Evolutionary conservation across 2,329 filamentous ascomycete genomes (phyloP), one percentile per base, ranked within the genome.

Genomic region (Boeremia exigua): DNA sequence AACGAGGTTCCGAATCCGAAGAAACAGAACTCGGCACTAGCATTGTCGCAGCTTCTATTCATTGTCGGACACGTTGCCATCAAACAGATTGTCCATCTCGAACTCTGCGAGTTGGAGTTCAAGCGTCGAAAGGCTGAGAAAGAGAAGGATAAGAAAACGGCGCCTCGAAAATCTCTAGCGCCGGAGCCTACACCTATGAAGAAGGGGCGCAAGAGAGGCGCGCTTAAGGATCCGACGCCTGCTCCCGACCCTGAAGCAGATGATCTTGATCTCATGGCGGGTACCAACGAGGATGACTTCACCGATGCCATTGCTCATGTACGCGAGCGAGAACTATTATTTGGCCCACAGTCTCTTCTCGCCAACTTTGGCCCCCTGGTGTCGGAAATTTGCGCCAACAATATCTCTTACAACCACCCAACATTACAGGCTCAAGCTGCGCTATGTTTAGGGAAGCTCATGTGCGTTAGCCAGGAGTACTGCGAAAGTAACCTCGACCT

Each of bases 11-110:
- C 56, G 39, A 60, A 59, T 11, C 47, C 56, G 14, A 69, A 66
- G 48, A 86, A 83, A 68, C 85, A 88, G 28, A 91, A 88, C 64
- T 85, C 88, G 4, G 87, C 91, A 1, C 83, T 92, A 42, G 88
- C 86, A 0, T 81, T 99, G 2, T 96, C 95, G 0, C 95, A 98
- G 69, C 83, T 99, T 2, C 82, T 99, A 0, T 98, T 98, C 72
- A 89, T 96, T 32, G 94, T 98, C 28, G 95, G 95, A 0, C 95
- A 99, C 70, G 90, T 98, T 43, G 95, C 95, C 12, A 95, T 99
- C 72, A 99, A 99, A 79, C 96, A 99, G 73, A 99, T 99, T 66
- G 96, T 99, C 0, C 95, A 99, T 73, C 85, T 99, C 10, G 95
- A 99, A 69, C 83, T 98, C n/a, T 96, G 93, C 73, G 95, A 99